Evolutionary conservation across 768 basidiomycete species (phyloP), one percentile per base, ranked within the genome.

Genomic region (Podaxis rugospora): DNA sequence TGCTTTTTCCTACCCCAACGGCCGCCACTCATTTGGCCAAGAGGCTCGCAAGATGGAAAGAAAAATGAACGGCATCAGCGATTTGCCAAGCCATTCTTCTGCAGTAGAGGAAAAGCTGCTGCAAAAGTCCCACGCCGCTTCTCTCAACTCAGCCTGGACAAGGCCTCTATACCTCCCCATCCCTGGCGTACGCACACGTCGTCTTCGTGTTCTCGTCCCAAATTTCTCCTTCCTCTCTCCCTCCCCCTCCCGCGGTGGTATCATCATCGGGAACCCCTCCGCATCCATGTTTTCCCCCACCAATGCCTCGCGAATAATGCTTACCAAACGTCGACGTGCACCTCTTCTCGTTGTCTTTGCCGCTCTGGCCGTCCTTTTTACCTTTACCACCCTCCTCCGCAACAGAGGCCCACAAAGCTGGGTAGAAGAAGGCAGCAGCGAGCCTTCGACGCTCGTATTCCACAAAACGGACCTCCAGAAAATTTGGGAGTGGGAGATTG

Each of bases 401-500:
- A 54, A 49, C 11, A 11, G 53, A 4, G 59, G 59, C 53, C 55
- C 59, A 4, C 52, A 47, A 76, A 64, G 72, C 74, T 54, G 75
- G 80, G 74, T 72, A 59, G 64, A 53, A 56, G 42, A 63, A 67
- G 16, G 60, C 23, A 68, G 71, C 1, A 67, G 74, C n/a, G 80
- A 87, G 36, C 75, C 83, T 14, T 76, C 90, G 1, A 91, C 91
- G 39, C 80, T 92, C 27, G 88, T 91, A 39, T 92, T 84, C 66
- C 75, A 77, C 42, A 79, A 86, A 27, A 78, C 86, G 44, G 89
- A 95, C 67, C 71, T 95, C 32, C 89, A 89, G 71, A 80, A 84
- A 70, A 89, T 98, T 69, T 97, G 95, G 94, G 82, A 85, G 63
- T 97, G 94, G 94, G 95, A 96, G 77, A 81, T 97, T 59, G 82